Evolutionary conservation across 2,329 filamentous ascomycete species (phyloP).

Genomic region (Sporothrix inflata): DNA sequence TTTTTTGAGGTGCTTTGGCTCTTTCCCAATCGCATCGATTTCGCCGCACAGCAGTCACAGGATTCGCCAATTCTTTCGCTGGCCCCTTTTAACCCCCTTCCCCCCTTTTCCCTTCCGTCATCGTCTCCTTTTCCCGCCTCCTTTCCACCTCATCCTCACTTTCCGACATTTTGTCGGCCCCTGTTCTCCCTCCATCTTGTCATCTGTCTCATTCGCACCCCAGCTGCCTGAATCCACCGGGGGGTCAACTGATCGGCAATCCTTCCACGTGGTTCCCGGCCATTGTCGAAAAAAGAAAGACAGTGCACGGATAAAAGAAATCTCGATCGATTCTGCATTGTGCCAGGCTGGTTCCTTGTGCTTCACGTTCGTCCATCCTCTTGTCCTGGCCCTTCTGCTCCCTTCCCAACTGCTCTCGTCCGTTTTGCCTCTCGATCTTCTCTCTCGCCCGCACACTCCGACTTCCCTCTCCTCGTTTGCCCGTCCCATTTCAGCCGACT

Average conservation of each 20-base stretch:
- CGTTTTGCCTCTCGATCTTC: neutral
- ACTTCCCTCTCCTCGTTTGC: neutral
- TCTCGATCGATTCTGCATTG: constrained; percentile 3
- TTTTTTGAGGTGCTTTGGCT: neutral
- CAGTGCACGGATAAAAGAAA: constrained; percentile 10
- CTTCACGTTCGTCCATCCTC: neutral
- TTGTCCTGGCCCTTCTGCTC: neutral
- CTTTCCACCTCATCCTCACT: neutral
- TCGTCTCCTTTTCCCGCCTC: neutral
- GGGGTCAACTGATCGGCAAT: constrained; percentile 17
- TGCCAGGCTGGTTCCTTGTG: neutral
- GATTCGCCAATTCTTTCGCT: constrained; percentile 8
- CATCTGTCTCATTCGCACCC: constrained; percentile 6
- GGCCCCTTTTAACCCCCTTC: neutral
- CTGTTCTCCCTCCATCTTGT: constrained; percentile 1
- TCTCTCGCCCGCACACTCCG: neutral
- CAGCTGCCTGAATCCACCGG: constrained; percentile 11
- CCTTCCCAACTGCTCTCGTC: neutral
- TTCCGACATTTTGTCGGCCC: neutral
- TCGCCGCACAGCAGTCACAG: neutral
- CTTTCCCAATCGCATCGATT: neutral
- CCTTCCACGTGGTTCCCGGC: constrained; percentile 6
- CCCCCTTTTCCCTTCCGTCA: neutral
- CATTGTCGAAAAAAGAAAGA: neutral
- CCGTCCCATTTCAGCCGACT: constrained; percentile 3